Percentiles rank a stretch among this genome's conserved stretches.
Evolutionary conservation across 75 land plant species (phyloP).

Genomic region (Gnetum montanum): DNA sequence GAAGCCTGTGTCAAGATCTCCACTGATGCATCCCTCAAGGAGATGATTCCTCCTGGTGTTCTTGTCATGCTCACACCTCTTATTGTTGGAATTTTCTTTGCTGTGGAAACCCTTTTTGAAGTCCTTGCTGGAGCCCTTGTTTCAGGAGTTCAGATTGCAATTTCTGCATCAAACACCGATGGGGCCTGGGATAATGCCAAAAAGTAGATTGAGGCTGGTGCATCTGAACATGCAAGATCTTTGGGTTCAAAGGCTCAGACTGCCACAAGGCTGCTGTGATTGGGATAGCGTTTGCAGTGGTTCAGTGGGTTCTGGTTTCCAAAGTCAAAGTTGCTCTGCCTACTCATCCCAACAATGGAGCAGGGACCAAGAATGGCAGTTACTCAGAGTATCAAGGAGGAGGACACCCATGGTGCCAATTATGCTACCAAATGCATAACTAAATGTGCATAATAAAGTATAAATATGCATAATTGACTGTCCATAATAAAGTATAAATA

Average conservation of each 20-base stretch:
- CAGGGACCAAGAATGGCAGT: too few species aligned
- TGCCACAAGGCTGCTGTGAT: constrained; percentile 41
- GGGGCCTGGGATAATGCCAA: constrained; percentile 89
- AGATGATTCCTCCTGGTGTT: constrained; percentile 82
- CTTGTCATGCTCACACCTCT: constrained; percentile 79
- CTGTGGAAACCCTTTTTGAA: constrained; percentile 66
- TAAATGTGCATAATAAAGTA: too few species aligned
- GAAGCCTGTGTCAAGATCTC: constrained; percentile 72
- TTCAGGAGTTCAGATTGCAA: constrained; percentile 75
- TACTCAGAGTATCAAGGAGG: too few species aligned
- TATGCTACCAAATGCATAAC: too few species aligned
- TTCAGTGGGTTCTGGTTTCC: too few species aligned
- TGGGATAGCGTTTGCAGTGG: constrained; percentile 31
- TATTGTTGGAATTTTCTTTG: constrained; percentile 65
- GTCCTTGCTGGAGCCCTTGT: constrained; percentile 63
- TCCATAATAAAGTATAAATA: too few species aligned
- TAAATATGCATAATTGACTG: too few species aligned
- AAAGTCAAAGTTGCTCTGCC: too few species aligned
- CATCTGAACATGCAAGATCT: constrained; percentile 23
- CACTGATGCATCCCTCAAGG: constrained; percentile 71
- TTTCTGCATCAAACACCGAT: constrained; percentile 73
- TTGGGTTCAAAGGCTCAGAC: constrained; percentile 37
- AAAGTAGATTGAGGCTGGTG: constrained; percentile 75
- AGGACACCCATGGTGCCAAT: too few species aligned
- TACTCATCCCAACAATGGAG: too few species aligned